These are phyloP conservation scores for Plasmodium relictum DNA, from an alignment of 169 alveolate species.

Conservation along the genomic window DNA sequence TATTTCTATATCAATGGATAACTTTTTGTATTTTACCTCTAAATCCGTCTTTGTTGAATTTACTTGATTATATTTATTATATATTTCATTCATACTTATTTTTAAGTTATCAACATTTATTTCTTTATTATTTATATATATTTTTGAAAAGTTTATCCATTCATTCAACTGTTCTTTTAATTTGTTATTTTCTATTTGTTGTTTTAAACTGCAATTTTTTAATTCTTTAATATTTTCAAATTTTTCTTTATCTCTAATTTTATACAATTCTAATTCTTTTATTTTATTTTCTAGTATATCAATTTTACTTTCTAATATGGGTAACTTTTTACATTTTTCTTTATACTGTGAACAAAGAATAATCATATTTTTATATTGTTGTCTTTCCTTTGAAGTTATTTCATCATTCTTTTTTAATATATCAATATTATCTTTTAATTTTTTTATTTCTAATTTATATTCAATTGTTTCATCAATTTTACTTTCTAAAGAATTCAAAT, in stretches of 20 bases:
- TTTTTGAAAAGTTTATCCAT: conserved; percentile 52
- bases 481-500: conserved; percentile 15
- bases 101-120: conserved; percentile 44
- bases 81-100: conserved; percentile 40
- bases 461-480: conserved; percentile 17
- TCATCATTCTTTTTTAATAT: conserved; percentile 55
- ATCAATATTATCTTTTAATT: conserved; percentile 52
- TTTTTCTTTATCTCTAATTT: conserved; percentile 46
- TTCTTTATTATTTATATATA: conserved; percentile 45
- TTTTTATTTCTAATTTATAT: conserved; percentile 53
- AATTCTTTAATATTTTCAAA: conserved; percentile 19
- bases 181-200: conserved; percentile 58
- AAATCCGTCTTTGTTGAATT: conserved; percentile 52
- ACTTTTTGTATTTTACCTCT: conserved; percentile 27
- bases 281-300: conserved; percentile 54
- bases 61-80: conserved; percentile 31
- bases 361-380: conserved; percentile 70
- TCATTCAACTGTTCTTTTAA: conserved; percentile 44
- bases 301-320: conserved; percentile 41
- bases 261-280: conserved; percentile 53
- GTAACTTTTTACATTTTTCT: conserved; percentile 48
- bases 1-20: conserved; percentile 26
- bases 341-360: conserved; percentile 72
- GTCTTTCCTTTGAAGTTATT: conserved; percentile 70
- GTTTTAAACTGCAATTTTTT: conserved; percentile 33